Conservation (phyloP, 257 asterid species). For the Solanum habrochaites region DNA sequence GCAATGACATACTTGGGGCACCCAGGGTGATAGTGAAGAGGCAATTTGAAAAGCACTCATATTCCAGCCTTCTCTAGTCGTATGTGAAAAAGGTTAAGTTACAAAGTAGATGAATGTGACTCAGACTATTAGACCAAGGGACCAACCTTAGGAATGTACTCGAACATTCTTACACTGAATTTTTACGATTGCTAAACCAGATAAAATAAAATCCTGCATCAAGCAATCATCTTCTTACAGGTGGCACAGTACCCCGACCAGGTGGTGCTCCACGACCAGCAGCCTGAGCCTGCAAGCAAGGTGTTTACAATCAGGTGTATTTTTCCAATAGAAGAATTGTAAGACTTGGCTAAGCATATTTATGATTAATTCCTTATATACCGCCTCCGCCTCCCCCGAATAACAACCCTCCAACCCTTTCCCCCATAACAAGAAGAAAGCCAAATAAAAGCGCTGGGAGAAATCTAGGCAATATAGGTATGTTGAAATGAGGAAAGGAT, state of each 20-base stretch:
- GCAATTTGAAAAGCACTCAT: neutral
- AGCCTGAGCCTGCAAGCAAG: conserved; percentile 66
- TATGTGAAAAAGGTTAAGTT: neutral
- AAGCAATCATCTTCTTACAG: conserved; percentile 60
- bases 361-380: neutral
- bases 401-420: neutral
- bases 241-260: conserved; percentile 80
- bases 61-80: neutral
- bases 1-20: neutral
- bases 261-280: conserved; percentile 87
- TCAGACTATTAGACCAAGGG: neutral
- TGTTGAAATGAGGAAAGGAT: neutral
- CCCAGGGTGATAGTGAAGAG: neutral
- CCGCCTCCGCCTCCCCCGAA: neutral
- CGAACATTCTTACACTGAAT: neutral
- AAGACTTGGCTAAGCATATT: neutral
- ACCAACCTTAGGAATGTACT: neutral
- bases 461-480: neutral
- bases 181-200: neutral
- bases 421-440: neutral
- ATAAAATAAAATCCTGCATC: neutral
- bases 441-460: neutral
- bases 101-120: neutral
- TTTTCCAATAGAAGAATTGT: neutral
- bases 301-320: conserved; percentile 4